Percentiles rank a stretch among this genome's conserved stretches.
phyloP scores from a whole-genome alignment of 805 yeast species.

The Candida insectorum region DNA sequence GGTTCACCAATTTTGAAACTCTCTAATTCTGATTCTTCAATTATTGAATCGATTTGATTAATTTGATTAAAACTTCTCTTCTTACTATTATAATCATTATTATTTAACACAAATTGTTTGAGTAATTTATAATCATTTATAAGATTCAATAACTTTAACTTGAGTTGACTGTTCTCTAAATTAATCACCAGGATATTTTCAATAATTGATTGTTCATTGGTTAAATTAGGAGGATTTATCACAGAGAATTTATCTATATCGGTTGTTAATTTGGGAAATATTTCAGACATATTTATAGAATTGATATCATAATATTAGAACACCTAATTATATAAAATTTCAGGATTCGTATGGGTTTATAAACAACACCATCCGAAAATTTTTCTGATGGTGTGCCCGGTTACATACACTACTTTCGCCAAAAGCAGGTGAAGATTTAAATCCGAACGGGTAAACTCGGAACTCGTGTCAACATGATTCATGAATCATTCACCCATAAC shows the following conservation, averaged over 20 bases:
- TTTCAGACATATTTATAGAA: no score
- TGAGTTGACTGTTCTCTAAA: conserved; percentile 33
- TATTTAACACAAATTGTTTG: conserved; percentile 21
- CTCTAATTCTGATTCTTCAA: background rate
- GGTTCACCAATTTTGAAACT: background rate
- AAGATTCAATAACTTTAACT: conserved; percentile 30
- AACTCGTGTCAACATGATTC: conserved; percentile 4
- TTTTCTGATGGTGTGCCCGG: conserved; percentile 5
- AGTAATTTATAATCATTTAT: conserved; percentile 40
- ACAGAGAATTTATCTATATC: background rate
- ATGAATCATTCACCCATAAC: no score
- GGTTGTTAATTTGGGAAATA: background rate
- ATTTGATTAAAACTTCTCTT: conserved; percentile 8
- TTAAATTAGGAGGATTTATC: background rate
- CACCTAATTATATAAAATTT: no score
- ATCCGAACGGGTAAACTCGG: conserved; percentile 8
- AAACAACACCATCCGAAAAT: no score
- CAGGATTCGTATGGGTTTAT: no score
- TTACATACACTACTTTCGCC: conserved; percentile 2
- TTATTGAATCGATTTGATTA: background rate
- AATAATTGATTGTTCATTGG: background rate
- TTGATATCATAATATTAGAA: no score
- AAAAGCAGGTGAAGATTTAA: conserved; percentile 5
- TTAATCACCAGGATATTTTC: conserved; percentile 17
- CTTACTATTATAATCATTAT: conserved; percentile 2